A percentile compares a stretch with the other conserved stretches of the same genome.
Evolutionary conservation across 495 filamentous ascomycete genomes (phyloP).

Genomic region (Hypoxylon perforatum): DNA sequence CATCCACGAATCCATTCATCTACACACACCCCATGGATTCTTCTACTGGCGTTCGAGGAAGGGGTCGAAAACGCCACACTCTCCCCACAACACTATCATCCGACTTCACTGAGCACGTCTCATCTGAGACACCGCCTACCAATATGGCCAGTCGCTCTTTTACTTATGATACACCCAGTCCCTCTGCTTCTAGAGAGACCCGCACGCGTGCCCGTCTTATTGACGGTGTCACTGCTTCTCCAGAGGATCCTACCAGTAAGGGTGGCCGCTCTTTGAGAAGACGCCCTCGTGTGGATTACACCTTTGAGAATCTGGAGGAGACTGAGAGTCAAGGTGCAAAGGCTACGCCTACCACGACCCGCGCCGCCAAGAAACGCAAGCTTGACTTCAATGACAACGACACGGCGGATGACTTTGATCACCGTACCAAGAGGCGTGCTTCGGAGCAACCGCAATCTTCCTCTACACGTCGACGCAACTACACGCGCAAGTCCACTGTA

Average conservation of each 20-base stretch:
- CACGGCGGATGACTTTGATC: constrained; percentile 45
- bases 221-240: constrained; percentile 42
- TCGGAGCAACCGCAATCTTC: constrained; percentile 45
- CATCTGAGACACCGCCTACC: constrained; percentile 37
- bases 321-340: constrained; percentile 37
- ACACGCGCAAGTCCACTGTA: constrained; percentile 45
- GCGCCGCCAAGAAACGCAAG: constrained; percentile 45
- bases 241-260: constrained; percentile 51
- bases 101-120: constrained; percentile 29
- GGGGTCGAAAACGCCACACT: constrained; percentile 39
- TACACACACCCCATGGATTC: constrained; percentile 36
- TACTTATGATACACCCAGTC: constrained; percentile 45
- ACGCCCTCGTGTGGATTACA: constrained; percentile 59
- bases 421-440: constrained; percentile 47
- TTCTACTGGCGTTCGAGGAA: constrained; percentile 27
- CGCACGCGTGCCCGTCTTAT: constrained; percentile 50
- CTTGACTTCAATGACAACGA: constrained; percentile 39
- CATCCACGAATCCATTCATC: not conserved
- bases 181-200: constrained; percentile 48
- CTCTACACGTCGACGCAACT: constrained; percentile 48
- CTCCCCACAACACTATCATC: constrained; percentile 15
- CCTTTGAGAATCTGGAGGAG: constrained; percentile 56
- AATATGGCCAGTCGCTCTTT: constrained; percentile 41
- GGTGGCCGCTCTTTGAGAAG: constrained; percentile 62
- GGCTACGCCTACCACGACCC: constrained; percentile 33